Evolutionary conservation across 257 asterid genomes (phyloP).

Genomic region (Mitragyna speciosa): DNA sequence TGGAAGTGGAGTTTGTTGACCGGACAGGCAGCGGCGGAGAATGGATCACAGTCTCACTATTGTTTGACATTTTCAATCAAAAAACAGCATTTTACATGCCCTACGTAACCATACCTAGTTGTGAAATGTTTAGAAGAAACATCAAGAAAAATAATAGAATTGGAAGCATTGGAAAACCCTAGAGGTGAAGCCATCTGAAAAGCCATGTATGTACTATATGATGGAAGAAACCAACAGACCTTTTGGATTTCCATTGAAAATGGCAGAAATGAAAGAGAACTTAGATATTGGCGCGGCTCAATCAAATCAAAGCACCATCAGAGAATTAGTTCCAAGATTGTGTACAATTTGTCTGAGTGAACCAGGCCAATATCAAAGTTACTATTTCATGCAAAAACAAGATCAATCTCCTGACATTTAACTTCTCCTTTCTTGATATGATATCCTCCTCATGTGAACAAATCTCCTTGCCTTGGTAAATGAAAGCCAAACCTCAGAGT

Average conservation of each 20-base stretch:
- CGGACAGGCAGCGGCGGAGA: too few species aligned
- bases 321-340: too few species aligned
- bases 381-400: slow-evolving; percentile 22
- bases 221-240: background rate
- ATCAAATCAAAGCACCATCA: slow-evolving; percentile 20
- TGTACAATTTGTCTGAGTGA: slow-evolving; percentile 38
- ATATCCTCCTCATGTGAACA: background rate
- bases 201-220: background rate
- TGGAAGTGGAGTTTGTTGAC: too few species aligned
- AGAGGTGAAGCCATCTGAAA: background rate
- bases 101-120: background rate
- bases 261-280: slow-evolving; percentile 33
- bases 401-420: background rate
- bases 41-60: background rate
- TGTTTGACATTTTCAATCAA: background rate
- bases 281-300: slow-evolving; percentile 60
- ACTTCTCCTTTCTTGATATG: background rate
- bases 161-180: background rate
- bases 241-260: background rate
- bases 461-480: too few species aligned
- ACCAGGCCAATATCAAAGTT: slow-evolving; percentile 51
- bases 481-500: too few species aligned
- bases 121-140: background rate
- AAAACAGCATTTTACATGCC: background rate
- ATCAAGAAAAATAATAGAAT: background rate